Percentiles rank a stretch among this genome's conserved stretches.
phyloP scores from a whole-genome alignment of 768 basidiomycete species.

The Lyophyllum atratum region DNA sequence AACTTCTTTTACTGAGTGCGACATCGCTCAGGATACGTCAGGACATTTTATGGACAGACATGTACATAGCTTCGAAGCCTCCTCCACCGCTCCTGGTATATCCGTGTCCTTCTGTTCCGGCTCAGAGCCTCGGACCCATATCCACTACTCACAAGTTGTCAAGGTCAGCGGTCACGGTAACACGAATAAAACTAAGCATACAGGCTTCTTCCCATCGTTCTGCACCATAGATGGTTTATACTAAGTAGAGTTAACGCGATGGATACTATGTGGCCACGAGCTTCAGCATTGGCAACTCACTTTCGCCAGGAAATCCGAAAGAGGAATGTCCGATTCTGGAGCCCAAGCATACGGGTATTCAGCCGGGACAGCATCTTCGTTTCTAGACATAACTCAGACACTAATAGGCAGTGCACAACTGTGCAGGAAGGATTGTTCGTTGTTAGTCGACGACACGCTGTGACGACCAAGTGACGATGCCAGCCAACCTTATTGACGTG shows the following conservation, averaged over 20 bases:
- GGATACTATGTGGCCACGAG: background rate
- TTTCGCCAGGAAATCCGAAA: slow-evolving; percentile 59
- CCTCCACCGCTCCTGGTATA: slow-evolving; percentile 38
- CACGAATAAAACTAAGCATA: slow-evolving; percentile 28
- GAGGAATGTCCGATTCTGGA: slow-evolving; percentile 36
- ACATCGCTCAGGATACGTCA: background rate
- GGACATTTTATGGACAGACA: background rate
- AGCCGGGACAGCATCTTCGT: slow-evolving; percentile 43
- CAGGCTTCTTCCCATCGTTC: slow-evolving; percentile 76
- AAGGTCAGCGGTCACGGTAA: background rate
- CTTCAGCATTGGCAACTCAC: slow-evolving; percentile 27
- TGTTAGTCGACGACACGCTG: too few species aligned
- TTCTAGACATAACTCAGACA: slow-evolving; percentile 16
- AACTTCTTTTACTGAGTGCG: slow-evolving; percentile 52
- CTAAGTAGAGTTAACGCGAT: slow-evolving; percentile 32
- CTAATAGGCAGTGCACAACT: background rate
- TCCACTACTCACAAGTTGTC: slow-evolving; percentile 50
- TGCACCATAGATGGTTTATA: slow-evolving; percentile 79
- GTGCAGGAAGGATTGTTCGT: background rate
- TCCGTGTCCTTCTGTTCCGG: slow-evolving; percentile 23
- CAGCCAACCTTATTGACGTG: background rate
- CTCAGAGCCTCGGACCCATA: slow-evolving; percentile 51
- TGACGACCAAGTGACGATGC: background rate
- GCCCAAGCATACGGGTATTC: slow-evolving; percentile 58
- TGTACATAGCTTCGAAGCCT: slow-evolving; percentile 49